Conservation (phyloP, 192 early-diverging fungal genomes). For the Backusella morwellensis region DNA sequence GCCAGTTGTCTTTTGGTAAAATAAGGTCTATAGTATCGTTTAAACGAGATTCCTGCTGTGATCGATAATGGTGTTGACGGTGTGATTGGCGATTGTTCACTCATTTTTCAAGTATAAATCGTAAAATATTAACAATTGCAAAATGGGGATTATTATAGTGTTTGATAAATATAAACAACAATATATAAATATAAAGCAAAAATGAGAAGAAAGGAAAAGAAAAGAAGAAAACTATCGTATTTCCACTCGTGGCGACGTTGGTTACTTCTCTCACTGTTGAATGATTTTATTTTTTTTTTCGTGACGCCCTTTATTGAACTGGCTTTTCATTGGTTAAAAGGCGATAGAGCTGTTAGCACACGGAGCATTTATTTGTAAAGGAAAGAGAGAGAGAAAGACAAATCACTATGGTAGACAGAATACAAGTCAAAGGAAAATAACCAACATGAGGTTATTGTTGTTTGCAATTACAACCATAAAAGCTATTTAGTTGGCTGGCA, state of each 20-base stretch:
- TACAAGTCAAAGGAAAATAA: too few species aligned
- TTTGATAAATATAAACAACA: background rate
- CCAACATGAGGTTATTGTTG: too few species aligned
- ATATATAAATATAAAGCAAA: background rate
- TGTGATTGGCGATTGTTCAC: constrained; percentile 13
- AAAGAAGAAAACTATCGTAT: background rate
- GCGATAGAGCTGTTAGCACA: background rate
- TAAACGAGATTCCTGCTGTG: constrained; percentile 13
- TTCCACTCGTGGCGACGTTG: background rate
- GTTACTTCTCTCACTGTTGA: background rate
- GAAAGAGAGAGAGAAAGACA: background rate
- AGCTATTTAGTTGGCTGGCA: background rate
- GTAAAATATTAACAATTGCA: background rate
- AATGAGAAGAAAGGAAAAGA: background rate
- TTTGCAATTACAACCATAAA: background rate
- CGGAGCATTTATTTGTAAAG: background rate
- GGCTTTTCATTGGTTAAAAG: background rate
- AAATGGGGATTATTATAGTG: background rate
- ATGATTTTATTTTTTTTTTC: background rate
- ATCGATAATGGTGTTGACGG: constrained; percentile 20
- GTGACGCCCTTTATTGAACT: background rate
- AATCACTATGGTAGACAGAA: too few species aligned
- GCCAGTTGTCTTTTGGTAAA: constrained; percentile 27
- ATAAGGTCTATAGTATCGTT: constrained; percentile 22
- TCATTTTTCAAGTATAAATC: constrained; percentile 15